Base-by-base conservation (phyloP, 225 moss, liverwort and hornwort species). In the Anthoceros angustus region DNA sequence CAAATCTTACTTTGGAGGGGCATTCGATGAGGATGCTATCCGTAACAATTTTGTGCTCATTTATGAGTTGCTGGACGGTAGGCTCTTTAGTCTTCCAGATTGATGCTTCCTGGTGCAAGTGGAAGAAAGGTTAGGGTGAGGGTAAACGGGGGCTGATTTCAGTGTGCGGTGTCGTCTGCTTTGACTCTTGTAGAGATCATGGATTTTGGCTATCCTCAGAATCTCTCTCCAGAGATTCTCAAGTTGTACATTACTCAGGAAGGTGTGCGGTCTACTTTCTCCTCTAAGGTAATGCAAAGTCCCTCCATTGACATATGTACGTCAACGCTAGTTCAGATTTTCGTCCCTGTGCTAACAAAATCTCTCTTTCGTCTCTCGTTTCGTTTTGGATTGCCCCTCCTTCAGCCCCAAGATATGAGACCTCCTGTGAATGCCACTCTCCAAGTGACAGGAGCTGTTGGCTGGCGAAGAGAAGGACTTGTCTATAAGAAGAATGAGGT, bases 171-270 rank as follows among this genome's bases (percentile, higher is more conserved):
- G 8, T 55, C 55, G 23, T 55, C 55, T 18, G 18, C 8, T 55
- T 55, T 15, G 55, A 18, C 14, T 20, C n/a, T 23, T 75, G 64
- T 74, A 84, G 84, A 84, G 62, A 84, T 84, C 39, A 84, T 84
- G 84, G 84, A 84, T 73, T 84, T 84, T 0, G 84, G 84, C 14
- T 84, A 84, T 73, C 84, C 84, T n/a, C 84, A 84, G 40, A 84
- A 84, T 23, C 67, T 84, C 62, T 84, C 84, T 49, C 84, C 84
- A 24, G 84, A 84, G 79, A 84, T 84, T 43, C 68, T 84, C 71
- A 84, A 84, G 77, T 81, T 84, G 62, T 84, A 84, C 32, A 84
- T 84, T 62, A 84, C 84, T 4, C 84, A 84, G 77, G 84, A 84
- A 74, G 84, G 84, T 42, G 79, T 84, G 70, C 79, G 84, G 48